phyloP scores from a whole-genome alignment of 805 yeast genomes.

The Candida verbasci region DNA sequence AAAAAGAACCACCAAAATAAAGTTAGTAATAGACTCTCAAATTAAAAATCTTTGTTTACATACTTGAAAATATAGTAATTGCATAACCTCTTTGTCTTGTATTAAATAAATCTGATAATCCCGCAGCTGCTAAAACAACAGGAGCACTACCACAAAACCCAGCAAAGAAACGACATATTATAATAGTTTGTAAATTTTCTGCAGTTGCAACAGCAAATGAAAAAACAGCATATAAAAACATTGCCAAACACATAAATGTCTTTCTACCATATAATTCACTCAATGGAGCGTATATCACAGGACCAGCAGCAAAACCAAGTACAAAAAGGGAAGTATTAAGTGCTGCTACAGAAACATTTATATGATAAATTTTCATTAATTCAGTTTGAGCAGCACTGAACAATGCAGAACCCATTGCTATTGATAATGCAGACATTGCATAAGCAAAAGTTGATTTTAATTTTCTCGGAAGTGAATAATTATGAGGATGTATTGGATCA shows the following conservation, averaged over 20 bases:
- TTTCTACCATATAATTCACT: slow-evolving; percentile 34
- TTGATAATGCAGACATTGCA: no score
- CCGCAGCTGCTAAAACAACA: slow-evolving; percentile 78
- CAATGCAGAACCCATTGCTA: no score
- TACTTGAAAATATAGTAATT: slow-evolving; percentile 63
- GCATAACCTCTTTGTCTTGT: slow-evolving; percentile 70
- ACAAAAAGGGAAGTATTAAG: slow-evolving; percentile 78
- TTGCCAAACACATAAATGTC: slow-evolving; percentile 41
- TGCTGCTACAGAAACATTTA: no score
- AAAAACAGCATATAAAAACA: slow-evolving; percentile 32
- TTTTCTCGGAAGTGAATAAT: no score
- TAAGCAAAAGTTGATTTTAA: no score
- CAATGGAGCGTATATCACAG: slow-evolving; percentile 66
- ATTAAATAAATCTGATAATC: slow-evolving; percentile 76
- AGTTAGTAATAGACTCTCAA: no score
- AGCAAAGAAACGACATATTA: slow-evolving; percentile 74
- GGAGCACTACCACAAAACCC: slow-evolving; percentile 85
- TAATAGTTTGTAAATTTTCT: slow-evolving; percentile 69
- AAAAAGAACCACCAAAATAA: slow-evolving; percentile 67
- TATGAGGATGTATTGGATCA: no score
- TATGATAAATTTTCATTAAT: no score
- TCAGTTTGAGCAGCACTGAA: no score
- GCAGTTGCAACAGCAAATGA: slow-evolving; percentile 72
- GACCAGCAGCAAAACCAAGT: slow-evolving; percentile 92
- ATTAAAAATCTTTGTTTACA: no score